Conservation (phyloP, 2,329 filamentous ascomycete species). For the Ophiostoma montium region DNA sequence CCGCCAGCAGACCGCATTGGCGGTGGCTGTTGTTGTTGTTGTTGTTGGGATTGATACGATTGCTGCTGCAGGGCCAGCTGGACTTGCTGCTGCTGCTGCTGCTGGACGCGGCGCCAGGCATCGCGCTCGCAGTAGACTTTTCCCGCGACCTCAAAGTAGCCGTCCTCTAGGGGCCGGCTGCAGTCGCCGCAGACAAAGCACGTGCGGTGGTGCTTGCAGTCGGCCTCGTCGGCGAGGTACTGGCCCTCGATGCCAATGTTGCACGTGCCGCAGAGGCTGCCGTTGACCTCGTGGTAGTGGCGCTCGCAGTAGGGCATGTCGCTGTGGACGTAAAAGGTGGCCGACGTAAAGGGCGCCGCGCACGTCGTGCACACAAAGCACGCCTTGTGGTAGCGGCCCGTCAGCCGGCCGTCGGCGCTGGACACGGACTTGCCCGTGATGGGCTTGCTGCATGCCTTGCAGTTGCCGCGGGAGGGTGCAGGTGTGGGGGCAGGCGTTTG, state of each 20-base stretch:
- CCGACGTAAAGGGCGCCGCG: slow-evolving; percentile 63
- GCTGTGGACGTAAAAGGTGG: slow-evolving; percentile 82
- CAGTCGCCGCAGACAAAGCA: slow-evolving; percentile 83
- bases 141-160: slow-evolving; percentile 82
- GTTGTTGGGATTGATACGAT: not conserved
- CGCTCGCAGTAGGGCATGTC: slow-evolving; percentile 82
- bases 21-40: not conserved
- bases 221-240: slow-evolving; percentile 70
- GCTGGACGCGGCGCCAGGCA: slow-evolving; percentile 43
- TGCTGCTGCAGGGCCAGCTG: no score
- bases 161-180: slow-evolving; percentile 56
- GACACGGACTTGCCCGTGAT: slow-evolving; percentile 90
- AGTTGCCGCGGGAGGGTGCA: slow-evolving; percentile 49
- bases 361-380: slow-evolving; percentile 91
- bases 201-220: slow-evolving; percentile 68
- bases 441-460: slow-evolving; percentile 63
- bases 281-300: slow-evolving; percentile 86
- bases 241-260: slow-evolving; percentile 81
- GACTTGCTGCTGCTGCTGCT: slow-evolving; percentile 8
- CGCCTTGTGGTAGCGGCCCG: slow-evolving; percentile 84
- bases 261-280: slow-evolving; percentile 70
- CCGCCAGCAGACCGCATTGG: not conserved
- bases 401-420: slow-evolving; percentile 80
- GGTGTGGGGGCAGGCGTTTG: not conserved
- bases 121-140: slow-evolving; percentile 77